Percentiles rank a stretch among this genome's conserved stretches.
Conservation (phyloP, 495 filamentous ascomycete species). For the Hyphodiscus hymeniophilus region DNA sequence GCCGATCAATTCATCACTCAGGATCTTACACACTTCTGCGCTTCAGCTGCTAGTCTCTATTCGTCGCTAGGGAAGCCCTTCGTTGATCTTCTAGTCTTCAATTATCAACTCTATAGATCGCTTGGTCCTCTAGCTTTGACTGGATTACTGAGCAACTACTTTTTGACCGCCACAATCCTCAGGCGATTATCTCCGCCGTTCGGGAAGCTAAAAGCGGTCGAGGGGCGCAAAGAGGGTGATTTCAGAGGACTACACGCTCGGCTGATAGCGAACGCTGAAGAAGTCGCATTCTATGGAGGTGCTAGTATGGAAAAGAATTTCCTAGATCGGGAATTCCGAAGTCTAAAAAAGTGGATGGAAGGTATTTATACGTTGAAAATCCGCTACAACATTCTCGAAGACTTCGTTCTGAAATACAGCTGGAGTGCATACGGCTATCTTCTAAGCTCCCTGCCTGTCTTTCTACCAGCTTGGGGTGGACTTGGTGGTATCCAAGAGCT, state of each 20-base stretch:
- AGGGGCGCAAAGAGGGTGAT: conserved; percentile 88
- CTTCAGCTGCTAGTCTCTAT: conserved; percentile 84
- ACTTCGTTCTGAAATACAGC: conserved; percentile 95
- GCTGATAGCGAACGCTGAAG: conserved; percentile 93
- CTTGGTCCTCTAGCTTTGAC: conserved; percentile 82
- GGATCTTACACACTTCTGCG: conserved; percentile 91
- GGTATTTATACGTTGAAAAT: conserved; percentile 93
- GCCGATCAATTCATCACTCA: conserved; percentile 98
- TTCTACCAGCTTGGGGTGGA: conserved; percentile 92
- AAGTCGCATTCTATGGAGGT: conserved; percentile 97
- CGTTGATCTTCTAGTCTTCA: conserved; percentile 93
- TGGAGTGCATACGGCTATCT: conserved; percentile 98
- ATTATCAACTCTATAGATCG: conserved; percentile 89
- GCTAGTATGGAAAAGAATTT: conserved; percentile 88
- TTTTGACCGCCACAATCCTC: conserved; percentile 81
- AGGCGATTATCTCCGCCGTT: conserved; percentile 87
- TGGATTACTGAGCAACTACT: conserved; percentile 84
- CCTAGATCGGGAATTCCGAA: conserved; percentile 81
- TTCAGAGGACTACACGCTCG: conserved; percentile 85
- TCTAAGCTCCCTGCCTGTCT: conserved; percentile 84
- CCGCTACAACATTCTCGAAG: conserved; percentile 96
- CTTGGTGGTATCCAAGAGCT: conserved; percentile 63
- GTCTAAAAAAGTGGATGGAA: conserved; percentile 91
- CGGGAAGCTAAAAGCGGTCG: conserved; percentile 90
- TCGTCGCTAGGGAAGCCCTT: conserved; percentile 94